Evolutionary conservation across 2,329 filamentous ascomycete species (phyloP).

Genomic region (Alternaria postmessia): DNA sequence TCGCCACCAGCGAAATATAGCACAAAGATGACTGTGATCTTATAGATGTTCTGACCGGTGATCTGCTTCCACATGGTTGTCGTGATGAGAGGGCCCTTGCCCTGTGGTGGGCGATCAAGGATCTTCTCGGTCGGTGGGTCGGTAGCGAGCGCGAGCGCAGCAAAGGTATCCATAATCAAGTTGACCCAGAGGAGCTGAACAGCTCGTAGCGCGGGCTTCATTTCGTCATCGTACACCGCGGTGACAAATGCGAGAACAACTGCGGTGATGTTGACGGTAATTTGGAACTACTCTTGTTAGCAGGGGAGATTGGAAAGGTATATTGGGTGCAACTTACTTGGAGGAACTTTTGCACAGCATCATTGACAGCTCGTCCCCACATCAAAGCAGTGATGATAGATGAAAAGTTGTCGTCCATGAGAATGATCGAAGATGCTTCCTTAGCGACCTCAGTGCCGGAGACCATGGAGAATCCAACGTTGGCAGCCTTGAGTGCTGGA

Average conservation of each 20-base stretch:
- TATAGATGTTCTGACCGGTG: slow-evolving; percentile 67
- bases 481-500: slow-evolving; percentile 93
- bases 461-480: slow-evolving; percentile 96
- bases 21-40: slow-evolving; percentile 65
- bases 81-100: slow-evolving; percentile 81
- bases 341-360: slow-evolving; percentile 99
- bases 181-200: slow-evolving; percentile 99
- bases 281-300: slow-evolving; percentile 69
- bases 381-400: slow-evolving; percentile 95
- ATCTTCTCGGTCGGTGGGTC: slow-evolving; percentile 96
- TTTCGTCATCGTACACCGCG: slow-evolving; percentile 79
- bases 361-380: slow-evolving; percentile 95
- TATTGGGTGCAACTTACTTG: slow-evolving; percentile 54
- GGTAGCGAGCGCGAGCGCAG: slow-evolving; percentile 93
- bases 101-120: slow-evolving; percentile 87
- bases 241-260: slow-evolving; percentile 98
- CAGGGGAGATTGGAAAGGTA: too few relatives aligned
- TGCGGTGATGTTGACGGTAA: slow-evolving; percentile 97
- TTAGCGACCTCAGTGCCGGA: slow-evolving; percentile 96
- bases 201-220: slow-evolving; percentile 93
- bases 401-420: slow-evolving; percentile 96
- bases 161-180: slow-evolving; percentile 93
- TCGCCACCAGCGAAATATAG: slow-evolving; percentile 68
- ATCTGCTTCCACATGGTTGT: slow-evolving; percentile 71
- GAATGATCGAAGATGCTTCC: slow-evolving; percentile 94